A percentile compares a stretch with the other conserved stretches of the same genome.
phyloP scores from a whole-genome alignment of 2,329 filamentous ascomycete genomes.

The Phyllachora maydis region DNA sequence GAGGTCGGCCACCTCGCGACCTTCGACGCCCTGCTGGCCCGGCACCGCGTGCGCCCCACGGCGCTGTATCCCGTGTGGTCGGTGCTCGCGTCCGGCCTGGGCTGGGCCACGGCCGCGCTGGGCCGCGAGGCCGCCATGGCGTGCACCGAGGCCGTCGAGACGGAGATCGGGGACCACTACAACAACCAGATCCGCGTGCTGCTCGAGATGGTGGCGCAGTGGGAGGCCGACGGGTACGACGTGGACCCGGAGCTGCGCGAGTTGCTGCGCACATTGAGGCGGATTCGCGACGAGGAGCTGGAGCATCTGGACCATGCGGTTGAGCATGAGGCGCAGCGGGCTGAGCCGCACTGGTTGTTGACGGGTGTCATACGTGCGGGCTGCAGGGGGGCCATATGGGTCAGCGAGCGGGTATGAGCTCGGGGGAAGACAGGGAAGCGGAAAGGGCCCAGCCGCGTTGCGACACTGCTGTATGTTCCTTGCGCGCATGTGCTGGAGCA shows the following conservation, averaged over 20 bases:
- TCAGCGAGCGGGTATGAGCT: conserved; percentile 52
- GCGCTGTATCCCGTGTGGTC: conserved; percentile 86
- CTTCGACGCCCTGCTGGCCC: conserved; percentile 67
- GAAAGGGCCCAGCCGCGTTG: background rate
- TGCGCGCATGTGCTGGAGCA: too few species aligned
- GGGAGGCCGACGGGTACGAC: conserved; percentile 59
- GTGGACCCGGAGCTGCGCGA: conserved; percentile 58
- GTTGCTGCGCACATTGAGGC: conserved; percentile 52
- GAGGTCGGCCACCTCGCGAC: conserved; percentile 72
- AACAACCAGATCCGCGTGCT: conserved; percentile 75
- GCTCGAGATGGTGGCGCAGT: conserved; percentile 59
- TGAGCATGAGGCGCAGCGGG: conserved; percentile 78
- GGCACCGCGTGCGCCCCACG: conserved; percentile 80
- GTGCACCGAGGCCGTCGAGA: conserved; percentile 95
- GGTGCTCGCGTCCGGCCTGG: conserved; percentile 56
- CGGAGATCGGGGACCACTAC: conserved; percentile 91
- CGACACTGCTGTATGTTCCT: too few species aligned
- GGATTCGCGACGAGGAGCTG: conserved; percentile 85
- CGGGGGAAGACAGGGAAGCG: background rate
- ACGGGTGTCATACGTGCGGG: conserved; percentile 78
- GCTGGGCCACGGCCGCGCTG: conserved; percentile 77
- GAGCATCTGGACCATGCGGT: conserved; percentile 94
- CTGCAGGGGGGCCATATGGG: conserved; percentile 82
- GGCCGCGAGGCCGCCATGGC: conserved; percentile 94
- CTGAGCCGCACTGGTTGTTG: conserved; percentile 72